Percentiles rank a stretch among this genome's conserved stretches.
phyloP scores from a whole-genome alignment of 192 early-diverging fungal species.

The Podochytrium sp. region DNA sequence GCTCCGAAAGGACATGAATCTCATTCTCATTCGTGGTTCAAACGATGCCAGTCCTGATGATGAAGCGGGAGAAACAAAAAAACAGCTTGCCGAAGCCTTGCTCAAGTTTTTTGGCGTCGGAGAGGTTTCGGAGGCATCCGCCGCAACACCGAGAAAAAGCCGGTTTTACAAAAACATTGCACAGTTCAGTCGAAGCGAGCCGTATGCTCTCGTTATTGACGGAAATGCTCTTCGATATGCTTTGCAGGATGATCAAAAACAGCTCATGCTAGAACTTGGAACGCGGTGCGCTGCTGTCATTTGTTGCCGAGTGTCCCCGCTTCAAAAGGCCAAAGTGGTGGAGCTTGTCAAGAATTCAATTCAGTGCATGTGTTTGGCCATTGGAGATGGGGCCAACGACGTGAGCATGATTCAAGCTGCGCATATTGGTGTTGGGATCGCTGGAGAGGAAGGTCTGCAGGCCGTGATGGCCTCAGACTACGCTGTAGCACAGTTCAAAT shows the following conservation, averaged over 20 bases:
- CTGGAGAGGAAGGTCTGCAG: conserved; percentile 93
- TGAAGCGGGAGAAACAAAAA: conserved; percentile 59
- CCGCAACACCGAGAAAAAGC: background rate
- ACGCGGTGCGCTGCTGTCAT: conserved; percentile 86
- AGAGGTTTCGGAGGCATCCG: background rate
- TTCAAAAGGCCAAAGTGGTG: conserved; percentile 97
- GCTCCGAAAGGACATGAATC: conserved; percentile 79
- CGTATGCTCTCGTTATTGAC: conserved; percentile 83
- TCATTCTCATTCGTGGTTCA: conserved; percentile 71
- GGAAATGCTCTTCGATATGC: conserved; percentile 84
- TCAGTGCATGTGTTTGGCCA: conserved; percentile 86
- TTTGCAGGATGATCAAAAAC: conserved; percentile 60
- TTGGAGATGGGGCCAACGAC: conserved; percentile 98
- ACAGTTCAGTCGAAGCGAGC: conserved; percentile 8
- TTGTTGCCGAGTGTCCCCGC: conserved; percentile 93
- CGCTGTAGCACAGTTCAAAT: conserved; percentile 90
- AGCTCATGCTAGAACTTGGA: conserved; percentile 71
- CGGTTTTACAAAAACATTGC: background rate
- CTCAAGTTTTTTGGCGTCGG: conserved; percentile 55
- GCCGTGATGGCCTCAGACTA: conserved; percentile 94
- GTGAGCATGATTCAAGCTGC: conserved; percentile 99
- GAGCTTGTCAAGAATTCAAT: conserved; percentile 76
- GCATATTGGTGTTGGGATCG: conserved; percentile 92
- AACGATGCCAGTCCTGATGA: conserved; percentile 12
- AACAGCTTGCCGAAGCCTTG: conserved; percentile 72